These are phyloP conservation scores for Calonectria pseudoreteaudii DNA, from an alignment of 2,329 filamentous ascomycete species.

Conservation along the genomic window DNA sequence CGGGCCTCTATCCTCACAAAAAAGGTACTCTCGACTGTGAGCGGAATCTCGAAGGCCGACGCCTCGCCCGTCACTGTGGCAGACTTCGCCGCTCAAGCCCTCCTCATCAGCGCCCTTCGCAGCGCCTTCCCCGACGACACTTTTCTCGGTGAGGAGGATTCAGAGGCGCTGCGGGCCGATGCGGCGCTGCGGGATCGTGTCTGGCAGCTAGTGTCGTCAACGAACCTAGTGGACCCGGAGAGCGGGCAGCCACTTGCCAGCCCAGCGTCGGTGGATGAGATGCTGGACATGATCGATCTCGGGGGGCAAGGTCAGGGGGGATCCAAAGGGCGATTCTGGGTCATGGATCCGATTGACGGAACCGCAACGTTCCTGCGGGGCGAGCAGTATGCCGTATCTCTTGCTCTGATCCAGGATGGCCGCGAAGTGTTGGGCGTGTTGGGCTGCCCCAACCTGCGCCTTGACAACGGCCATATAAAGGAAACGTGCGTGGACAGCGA, in stretches of 20 bases:
- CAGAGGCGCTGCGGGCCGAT: constrained; percentile 63
- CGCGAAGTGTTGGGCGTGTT: constrained; percentile 68
- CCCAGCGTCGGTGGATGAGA: constrained; percentile 62
- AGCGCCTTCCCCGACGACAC: constrained; percentile 64
- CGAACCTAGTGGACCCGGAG: constrained; percentile 22
- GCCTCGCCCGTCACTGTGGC: constrained; percentile 71
- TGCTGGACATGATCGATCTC: constrained; percentile 71
- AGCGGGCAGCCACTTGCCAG: constrained; percentile 45
- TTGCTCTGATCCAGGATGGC: constrained; percentile 69
- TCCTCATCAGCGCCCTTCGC: constrained; percentile 69
- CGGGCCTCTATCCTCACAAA: constrained; percentile 70
- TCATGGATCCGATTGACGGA: constrained; percentile 74
- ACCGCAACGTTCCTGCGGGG: constrained; percentile 71
- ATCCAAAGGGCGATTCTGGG: constrained; percentile 62
- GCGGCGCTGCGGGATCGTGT: constrained; percentile 62
- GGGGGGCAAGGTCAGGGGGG: constrained; percentile 59
- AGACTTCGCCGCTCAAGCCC: constrained; percentile 72
- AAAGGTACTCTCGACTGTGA: constrained; percentile 54
- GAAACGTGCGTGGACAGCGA: constrained; percentile 48
- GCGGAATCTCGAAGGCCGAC: constrained; percentile 67
- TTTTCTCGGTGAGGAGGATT: constrained; percentile 73
- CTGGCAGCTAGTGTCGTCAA: constrained; percentile 61
- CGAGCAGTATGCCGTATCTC: constrained; percentile 72
- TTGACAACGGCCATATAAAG: constrained; percentile 50
- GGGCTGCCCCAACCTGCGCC: constrained; percentile 69